Evolutionary conservation across 345 rosid species (phyloP), one percentile per base, ranked within the genome.

Genomic region (Ceriops zippeliana): DNA sequence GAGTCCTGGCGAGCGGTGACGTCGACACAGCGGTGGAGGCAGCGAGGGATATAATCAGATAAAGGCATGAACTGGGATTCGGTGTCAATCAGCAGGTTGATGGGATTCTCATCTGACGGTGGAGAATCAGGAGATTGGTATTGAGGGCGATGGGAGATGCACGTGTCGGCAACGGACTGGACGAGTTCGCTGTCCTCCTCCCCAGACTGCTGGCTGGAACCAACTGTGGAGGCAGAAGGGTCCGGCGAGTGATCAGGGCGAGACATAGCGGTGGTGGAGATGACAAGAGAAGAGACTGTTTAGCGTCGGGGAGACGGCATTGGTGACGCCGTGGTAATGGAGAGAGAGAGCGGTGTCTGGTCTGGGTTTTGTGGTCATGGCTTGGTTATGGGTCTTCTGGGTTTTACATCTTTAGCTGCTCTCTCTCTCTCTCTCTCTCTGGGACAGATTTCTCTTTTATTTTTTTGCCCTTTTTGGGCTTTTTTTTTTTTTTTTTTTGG

Each of bases 1-100:
- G 86, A 87, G 71, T 87, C 91, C 65, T 83, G 89, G 26, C 87
- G 86, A 10, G 89, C 81, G 62, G 83, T 82, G 72, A 69, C 70
- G 81, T 79, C 73, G 63, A 80, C 22, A 72, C 79, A 69, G 34
- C 84, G 78, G 75, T 70, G 64, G 26, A 74, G 85, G 79, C 72
- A 83, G 57, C 79, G 85, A 7, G 32, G 75, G 69, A 76, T 76
- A 67, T 83, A 85, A 78, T 82, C 86, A 17, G 46, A 24, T 5
- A 5, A 58, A 7, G 85, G 85, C 81, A 75, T 69, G 61, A 74
- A 77, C 66, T 52, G 73, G 46, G 68, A 28, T 57, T 87, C 89
- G 31, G 75, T 53, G 58, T 72, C 81, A 24, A 87, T 68, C 51
- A 87, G 80, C 6, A 32, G 34, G 46, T 38, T 31, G 61, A 79